Conservation (phyloP, 352 stramenopile genomes). For the Pythium brachiatum region DNA sequence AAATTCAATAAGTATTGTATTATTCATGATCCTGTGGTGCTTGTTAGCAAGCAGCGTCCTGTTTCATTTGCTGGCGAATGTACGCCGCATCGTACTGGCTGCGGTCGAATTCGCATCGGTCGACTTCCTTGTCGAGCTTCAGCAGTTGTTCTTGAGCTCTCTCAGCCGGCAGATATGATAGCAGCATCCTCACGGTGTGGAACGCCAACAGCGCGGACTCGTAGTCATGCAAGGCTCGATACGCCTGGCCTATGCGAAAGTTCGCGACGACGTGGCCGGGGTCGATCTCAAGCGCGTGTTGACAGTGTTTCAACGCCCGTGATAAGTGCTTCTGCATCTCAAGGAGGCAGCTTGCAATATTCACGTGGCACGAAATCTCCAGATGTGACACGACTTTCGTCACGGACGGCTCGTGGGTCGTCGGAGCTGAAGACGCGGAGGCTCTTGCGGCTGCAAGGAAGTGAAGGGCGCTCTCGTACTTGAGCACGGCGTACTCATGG, state of each 20-base stretch:
- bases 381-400: constrained; percentile 26
- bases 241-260: constrained; percentile 53
- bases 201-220: constrained; percentile 43
- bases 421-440: not conserved
- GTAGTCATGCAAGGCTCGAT: constrained; percentile 49
- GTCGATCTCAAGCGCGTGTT: constrained; percentile 39
- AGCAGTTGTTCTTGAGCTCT: constrained; percentile 8
- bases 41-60: not conserved
- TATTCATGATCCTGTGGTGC: not conserved
- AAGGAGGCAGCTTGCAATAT: constrained; percentile 55
- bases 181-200: not conserved
- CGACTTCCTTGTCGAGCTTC: constrained; percentile 45
- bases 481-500: constrained; percentile 55
- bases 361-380: constrained; percentile 44
- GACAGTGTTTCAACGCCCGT: constrained; percentile 39
- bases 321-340: constrained; percentile 61
- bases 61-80: constrained; percentile 30
- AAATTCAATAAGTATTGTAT: no score
- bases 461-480: constrained; percentile 34
- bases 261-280: constrained; percentile 30
- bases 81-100: constrained; percentile 56
- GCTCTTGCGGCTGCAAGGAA: not conserved
- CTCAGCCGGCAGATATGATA: constrained; percentile 1
- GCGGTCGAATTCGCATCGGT: constrained; percentile 64
- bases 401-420: not conserved